Evolutionary conservation across 805 yeast species (phyloP), one percentile per base, ranked within the genome.

Genomic region (Candida lessepsii): DNA sequence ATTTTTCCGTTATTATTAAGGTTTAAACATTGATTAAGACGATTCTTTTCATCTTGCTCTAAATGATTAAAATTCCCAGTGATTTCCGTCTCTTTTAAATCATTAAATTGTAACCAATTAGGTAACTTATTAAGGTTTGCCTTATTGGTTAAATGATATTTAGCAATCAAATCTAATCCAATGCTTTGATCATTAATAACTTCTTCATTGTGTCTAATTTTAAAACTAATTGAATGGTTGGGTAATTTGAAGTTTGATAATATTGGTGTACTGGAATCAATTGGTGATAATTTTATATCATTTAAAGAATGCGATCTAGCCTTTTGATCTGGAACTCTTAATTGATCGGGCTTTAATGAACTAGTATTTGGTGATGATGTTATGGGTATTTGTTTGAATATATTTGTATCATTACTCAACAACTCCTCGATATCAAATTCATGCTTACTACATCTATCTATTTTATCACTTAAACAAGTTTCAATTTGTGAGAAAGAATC

Each of bases 41-140:
- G 67, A 13, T 70, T 71, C 47, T 79, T 78, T 56, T 90, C 97
- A 20, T 75, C 70, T 33, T 75, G 61, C 61, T 91, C 96, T 32
- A 90, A 65, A 34, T 63, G 63, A 48, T 76, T 75, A 58, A 88
- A 90, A 47, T 80, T 58, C 6, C 27, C 21, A 1, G 27, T 23
- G 4, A 42, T 13, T 5, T 19, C 18, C 3, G 25, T 23, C 25
- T 41, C 42, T 25, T 35, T 38, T 14, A 45, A 35, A 39, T 53
- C 34, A 2, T 54, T 37, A 2, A 26, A 9, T 4, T 36, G 44
- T 9, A 62, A 40, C 69, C 67, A 63, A 0, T 17, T 69, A 19
- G 76, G 73, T 28, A 54, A 39, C 16, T 17, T 19, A 1, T 18
- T 13, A n/a, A 18, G 11, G 8, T 16, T 6, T n/a, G 13, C 30